Evolutionary conservation across 2,329 filamentous ascomycete genomes (phyloP).

Genomic region (Colletotrichum destructivum): DNA sequence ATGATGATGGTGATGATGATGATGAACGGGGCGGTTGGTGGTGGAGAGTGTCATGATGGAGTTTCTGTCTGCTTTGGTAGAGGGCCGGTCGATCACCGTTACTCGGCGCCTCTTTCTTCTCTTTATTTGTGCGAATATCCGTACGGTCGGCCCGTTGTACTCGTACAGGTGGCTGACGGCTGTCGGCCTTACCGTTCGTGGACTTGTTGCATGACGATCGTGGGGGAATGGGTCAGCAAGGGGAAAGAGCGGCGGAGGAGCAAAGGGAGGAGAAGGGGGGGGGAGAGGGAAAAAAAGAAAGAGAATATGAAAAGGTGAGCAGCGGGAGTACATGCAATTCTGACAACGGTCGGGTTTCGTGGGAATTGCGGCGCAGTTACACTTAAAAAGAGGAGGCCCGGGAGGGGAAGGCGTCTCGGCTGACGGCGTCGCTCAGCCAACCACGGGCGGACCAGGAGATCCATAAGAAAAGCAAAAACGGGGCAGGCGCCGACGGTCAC

Average conservation of each 20-base stretch:
- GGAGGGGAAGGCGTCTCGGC: slow-evolving; percentile 1
- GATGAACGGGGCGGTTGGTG: no score
- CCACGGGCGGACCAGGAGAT: slow-evolving; percentile 13
- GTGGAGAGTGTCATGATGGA: no score
- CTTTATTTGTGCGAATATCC: no score
- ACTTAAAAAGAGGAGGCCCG: slow-evolving; percentile 17
- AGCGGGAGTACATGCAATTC: neutral
- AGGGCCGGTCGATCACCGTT: slow-evolving; percentile 1
- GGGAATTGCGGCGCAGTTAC: slow-evolving; percentile 28
- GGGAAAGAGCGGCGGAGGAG: no score
- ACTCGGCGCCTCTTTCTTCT: neutral
- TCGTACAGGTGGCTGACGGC: no score
- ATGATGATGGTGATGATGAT: no score
- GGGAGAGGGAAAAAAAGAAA: neutral
- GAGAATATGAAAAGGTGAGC: neutral
- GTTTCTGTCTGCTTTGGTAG: neutral
- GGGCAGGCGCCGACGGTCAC: slow-evolving; percentile 3
- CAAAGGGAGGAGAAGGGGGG: neutral
- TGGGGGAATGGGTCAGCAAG: no score
- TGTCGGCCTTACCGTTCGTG: no score
- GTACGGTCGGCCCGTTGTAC: no score
- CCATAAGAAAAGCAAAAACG: neutral
- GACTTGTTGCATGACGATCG: no score
- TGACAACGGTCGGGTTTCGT: neutral
- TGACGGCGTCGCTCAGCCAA: slow-evolving; percentile 32